Base-by-base conservation (phyloP, 2,329 filamentous ascomycete species). In the Aphanoascus verrucosus region DNA sequence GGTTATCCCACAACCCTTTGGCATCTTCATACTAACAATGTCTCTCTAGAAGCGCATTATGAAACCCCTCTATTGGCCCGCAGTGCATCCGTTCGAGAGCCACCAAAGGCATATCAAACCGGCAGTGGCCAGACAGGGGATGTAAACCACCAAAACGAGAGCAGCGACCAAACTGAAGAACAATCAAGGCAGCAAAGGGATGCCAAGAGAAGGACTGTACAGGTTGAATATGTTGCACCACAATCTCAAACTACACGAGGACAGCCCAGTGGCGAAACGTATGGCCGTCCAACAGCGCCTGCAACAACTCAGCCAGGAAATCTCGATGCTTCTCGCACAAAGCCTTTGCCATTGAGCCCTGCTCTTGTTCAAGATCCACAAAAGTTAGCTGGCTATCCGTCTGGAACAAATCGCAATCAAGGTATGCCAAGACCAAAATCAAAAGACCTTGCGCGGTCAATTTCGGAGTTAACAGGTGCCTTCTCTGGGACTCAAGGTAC, bases 191-290 rank as follows among this genome's bases (percentile, higher is more conserved):
- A 52, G 12, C 55, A 55, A 35, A 45, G 89, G 60, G 90, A 96
- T 66, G 85, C 85, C 63, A 97, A 97, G 72, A 83, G 93, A 54
- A 82, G 90, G 62, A 98, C 93, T 0, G 88, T 98, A 0, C 93
- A 98, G 71, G 87, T 98, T 57, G 93, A 98, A 73, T 98, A 98
- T 69, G 93, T 97, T 54, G 86, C 90, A 17, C 93, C 93, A 20
- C 83, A 84, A 23, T 94, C 88, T 5, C 83, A 91, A 64, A 96
- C 91, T 0, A 79, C 84, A 57, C 81, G 91, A 59, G 88, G 86
- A 31, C 80, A 80, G 58, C 55, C 62, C 38, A 49, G 68, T 23
- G 67, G 70, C 11, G 52, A 46, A 15, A 40, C 46, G 11, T 23
- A 31, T 12, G n/a, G 45, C 32, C 52, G 23, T 37, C 14, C 40